These are phyloP conservation scores for Neofusicoccum cordaticola DNA, from an alignment of 2,329 filamentous ascomycete genomes.

Conservation along the genomic window DNA sequence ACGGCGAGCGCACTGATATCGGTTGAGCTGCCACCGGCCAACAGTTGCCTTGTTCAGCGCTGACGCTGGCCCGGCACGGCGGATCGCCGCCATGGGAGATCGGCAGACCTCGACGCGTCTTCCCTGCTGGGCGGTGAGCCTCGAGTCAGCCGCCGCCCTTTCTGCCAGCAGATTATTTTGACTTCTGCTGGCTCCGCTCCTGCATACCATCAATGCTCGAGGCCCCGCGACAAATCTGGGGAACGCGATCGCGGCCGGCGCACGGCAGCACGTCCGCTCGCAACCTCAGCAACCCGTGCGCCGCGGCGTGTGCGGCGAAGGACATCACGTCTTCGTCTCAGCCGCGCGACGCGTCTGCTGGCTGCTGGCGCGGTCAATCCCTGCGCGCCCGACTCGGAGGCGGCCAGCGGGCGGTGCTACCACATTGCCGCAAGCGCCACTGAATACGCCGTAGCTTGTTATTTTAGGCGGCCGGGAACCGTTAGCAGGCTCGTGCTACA, in stretches of 20 bases:
- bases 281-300: not conserved
- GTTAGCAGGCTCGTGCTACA: constrained; percentile 15
- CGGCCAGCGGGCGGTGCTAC: constrained; percentile 14
- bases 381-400: constrained; percentile 1
- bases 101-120: constrained; percentile 6
- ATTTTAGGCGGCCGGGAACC: constrained; percentile 15
- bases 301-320: not conserved
- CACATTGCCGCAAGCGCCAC: constrained; percentile 15
- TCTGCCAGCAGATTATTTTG: constrained; percentile 16
- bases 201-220: not conserved
- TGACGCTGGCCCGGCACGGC: not conserved
- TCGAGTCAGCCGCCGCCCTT: not conserved
- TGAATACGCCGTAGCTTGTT: constrained; percentile 15
- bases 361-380: constrained; percentile 1
- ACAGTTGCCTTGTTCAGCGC: constrained; percentile 8
- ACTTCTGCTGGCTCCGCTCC: constrained; percentile 9
- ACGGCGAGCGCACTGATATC: not conserved
- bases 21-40: constrained; percentile 8
- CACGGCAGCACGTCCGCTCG: constrained; percentile 1
- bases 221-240: constrained; percentile 4
- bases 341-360: constrained; percentile 3
- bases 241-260: not conserved
- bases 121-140: constrained; percentile 7
- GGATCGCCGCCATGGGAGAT: constrained; percentile 15
- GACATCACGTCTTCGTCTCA: not conserved